A percentile compares a stretch with the other conserved stretches of the same genome.
Conservation (phyloP, 495 filamentous ascomycete genomes). For the Aeminium ludgeri region DNA sequence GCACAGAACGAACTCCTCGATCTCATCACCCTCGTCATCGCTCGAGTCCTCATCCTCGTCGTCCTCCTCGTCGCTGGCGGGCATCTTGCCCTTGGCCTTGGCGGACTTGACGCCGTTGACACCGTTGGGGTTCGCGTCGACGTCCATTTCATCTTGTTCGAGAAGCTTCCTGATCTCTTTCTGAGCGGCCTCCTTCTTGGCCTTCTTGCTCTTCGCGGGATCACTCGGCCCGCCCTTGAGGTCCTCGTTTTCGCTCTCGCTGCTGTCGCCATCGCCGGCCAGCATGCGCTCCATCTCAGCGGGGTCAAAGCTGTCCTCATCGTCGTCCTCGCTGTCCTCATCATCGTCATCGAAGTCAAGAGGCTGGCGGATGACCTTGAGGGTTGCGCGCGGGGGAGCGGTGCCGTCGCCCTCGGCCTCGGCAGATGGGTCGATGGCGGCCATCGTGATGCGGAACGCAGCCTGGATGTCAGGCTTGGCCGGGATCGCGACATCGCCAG, state of each 20-base stretch:
- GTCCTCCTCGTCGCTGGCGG: slow-evolving; percentile 40
- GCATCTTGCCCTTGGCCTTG: slow-evolving; percentile 65
- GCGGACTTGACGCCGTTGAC: slow-evolving; percentile 41
- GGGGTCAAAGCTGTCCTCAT: slow-evolving; percentile 42
- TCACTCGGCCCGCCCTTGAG: slow-evolving; percentile 81
- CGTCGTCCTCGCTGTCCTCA: slow-evolving; percentile 34
- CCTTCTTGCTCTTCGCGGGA: slow-evolving; percentile 72
- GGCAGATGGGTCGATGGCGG: slow-evolving; percentile 82
- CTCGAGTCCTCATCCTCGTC: slow-evolving; percentile 34
- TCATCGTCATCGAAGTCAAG: slow-evolving; percentile 23
- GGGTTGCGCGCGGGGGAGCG: slow-evolving; percentile 55
- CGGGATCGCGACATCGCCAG: slow-evolving; percentile 58
- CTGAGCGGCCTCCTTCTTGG: slow-evolving; percentile 46
- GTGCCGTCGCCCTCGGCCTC: slow-evolving; percentile 39
- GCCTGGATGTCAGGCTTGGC: slow-evolving; percentile 59
- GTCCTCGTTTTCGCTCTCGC: slow-evolving; percentile 49
- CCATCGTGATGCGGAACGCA: slow-evolving; percentile 93
- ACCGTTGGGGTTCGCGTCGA: slow-evolving; percentile 31
- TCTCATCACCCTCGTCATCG: slow-evolving; percentile 39
- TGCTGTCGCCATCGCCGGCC: slow-evolving; percentile 32
- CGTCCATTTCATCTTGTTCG: slow-evolving; percentile 31
- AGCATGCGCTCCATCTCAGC: slow-evolving; percentile 48
- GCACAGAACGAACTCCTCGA: slow-evolving; percentile 84
- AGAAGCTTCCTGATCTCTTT: slow-evolving; percentile 27
- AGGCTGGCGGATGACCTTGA: slow-evolving; percentile 69